Evolutionary conservation across 345 rosid genomes (phyloP), one percentile per base, ranked within the genome.

Genomic region (Brassica carinata): DNA sequence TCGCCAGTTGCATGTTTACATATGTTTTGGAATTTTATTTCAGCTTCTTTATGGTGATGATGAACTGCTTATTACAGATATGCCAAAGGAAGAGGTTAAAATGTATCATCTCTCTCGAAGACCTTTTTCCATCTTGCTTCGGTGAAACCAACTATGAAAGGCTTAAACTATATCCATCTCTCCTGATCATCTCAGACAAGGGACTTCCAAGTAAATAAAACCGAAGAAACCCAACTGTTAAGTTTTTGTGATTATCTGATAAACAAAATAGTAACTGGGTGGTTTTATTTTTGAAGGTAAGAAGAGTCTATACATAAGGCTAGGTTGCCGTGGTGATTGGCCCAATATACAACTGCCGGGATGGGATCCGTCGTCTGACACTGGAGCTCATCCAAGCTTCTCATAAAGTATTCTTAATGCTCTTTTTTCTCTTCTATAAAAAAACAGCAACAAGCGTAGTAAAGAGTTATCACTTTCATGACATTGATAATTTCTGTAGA

Each of bases 301-400:
- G 89, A 94, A 92, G 90, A 91, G 91, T 85, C 86, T 94, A 15
- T 90, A 92, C 84, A 86, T 90, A 85, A 87, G 97, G 83, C 76
- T 92, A 83, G 97, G 97, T 53, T 92, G 97, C 57, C 90, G 91
- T 3, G 92, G 95, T 17, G 94, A 94, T 76, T 89, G 89, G 97
- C 93, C 97, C 3, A 87, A 91, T 85, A 91, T 90, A 83, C 87
- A 87, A 82, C 95, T 92, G 13, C 94, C 92, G 0, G 97, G 97
- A 1, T 92, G 93, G 90, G 89, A 90, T 86, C 97, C 95, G 1
- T 84, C 94, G 7, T 51, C 85, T 63, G 84, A 80, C 71, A 53
- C 70, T 2, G 81, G 80, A 9, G 57, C 43, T 53, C 70, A 81
- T 71, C 70, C 66, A 69, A 67, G 55, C 62, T 75, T 61, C 18